Evolutionary conservation across 2,329 filamentous ascomycete species (phyloP).

Genomic region (Coniochaeta prunicola): DNA sequence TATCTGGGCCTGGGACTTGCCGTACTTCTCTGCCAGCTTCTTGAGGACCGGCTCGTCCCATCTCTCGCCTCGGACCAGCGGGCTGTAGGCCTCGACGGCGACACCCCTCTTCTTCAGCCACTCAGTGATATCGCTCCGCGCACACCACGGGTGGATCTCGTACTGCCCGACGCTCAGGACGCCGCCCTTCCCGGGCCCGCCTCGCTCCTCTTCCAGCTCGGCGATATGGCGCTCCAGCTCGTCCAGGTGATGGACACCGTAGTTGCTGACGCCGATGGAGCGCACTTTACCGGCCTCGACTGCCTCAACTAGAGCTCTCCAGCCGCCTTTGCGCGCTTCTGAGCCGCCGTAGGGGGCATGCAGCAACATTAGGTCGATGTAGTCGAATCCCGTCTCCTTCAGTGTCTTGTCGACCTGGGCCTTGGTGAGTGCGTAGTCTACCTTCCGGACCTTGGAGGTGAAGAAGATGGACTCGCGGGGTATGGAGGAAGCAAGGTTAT

Average conservation of each 20-base stretch:
- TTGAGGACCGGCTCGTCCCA: conserved; percentile 60
- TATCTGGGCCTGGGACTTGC: conserved; percentile 68
- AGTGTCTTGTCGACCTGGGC: conserved; percentile 57
- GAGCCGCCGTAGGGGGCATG: conserved; percentile 54
- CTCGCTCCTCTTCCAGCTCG: conserved; percentile 53
- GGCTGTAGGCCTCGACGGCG: conserved; percentile 56
- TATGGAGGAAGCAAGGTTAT: conserved; percentile 19
- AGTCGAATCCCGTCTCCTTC: conserved; percentile 52
- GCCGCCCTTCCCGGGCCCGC: conserved; percentile 58
- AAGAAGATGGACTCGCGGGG: conserved; percentile 45
- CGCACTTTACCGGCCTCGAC: conserved; percentile 55
- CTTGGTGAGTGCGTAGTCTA: conserved; percentile 57
- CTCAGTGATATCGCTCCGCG: conserved; percentile 67
- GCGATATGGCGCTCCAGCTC: conserved; percentile 52
- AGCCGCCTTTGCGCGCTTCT: conserved; percentile 48
- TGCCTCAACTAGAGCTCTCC: conserved; percentile 56
- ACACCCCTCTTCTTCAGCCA: conserved; percentile 65
- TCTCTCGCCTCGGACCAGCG: conserved; percentile 60
- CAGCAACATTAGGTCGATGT: conserved; percentile 60
- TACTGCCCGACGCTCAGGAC: conserved; percentile 79
- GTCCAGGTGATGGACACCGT: conserved; percentile 54
- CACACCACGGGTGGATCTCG: conserved; percentile 85
- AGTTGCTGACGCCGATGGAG: conserved; percentile 59
- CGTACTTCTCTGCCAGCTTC: conserved; percentile 62
- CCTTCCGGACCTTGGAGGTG: conserved; percentile 42